These are phyloP conservation scores for Penicillium sp. DNA, from an alignment of 2,329 filamentous ascomycete species.

Conservation along the genomic window DNA sequence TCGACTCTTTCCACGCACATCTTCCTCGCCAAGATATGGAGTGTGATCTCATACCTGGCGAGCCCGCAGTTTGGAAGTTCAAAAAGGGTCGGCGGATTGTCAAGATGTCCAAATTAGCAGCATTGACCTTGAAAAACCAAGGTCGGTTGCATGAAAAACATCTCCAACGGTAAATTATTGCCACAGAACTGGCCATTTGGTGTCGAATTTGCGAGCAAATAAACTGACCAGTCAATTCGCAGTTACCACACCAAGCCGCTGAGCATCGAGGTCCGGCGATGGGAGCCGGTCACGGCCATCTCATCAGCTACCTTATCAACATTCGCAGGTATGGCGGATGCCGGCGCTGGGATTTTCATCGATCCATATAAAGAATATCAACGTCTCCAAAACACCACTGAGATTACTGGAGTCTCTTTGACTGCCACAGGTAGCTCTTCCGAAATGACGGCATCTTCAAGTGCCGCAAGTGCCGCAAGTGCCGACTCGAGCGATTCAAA, in stretches of 20 bases:
- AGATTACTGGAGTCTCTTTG: neutral
- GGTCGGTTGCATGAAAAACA: slow-evolving; percentile 20
- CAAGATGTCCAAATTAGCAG: slow-evolving; percentile 23
- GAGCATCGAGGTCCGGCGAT: slow-evolving; percentile 31
- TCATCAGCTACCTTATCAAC: slow-evolving; percentile 25
- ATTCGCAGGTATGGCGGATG: slow-evolving; percentile 21
- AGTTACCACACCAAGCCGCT: slow-evolving; percentile 29
- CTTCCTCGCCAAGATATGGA: slow-evolving; percentile 22
- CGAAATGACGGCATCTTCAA: neutral
- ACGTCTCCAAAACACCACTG: slow-evolving; percentile 1
- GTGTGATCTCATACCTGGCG: slow-evolving; percentile 23
- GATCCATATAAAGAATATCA: slow-evolving; percentile 27
- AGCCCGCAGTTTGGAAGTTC: slow-evolving; percentile 30
- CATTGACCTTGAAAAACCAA: slow-evolving; percentile 25
- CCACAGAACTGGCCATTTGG: slow-evolving; percentile 15
- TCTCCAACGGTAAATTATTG: slow-evolving; percentile 27
- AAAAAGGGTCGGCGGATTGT: neutral
- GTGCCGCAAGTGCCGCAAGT: neutral
- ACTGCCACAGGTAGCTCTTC: neutral
- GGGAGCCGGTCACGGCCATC: slow-evolving; percentile 32
- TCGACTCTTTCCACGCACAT: slow-evolving; percentile 47
- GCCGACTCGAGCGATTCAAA: neutral
- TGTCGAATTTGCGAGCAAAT: neutral
- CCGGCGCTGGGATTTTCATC: slow-evolving; percentile 20
- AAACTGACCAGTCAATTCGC: slow-evolving; percentile 8